Conservation (phyloP, 2,329 filamentous ascomycete species). For the Sclerotinia subarctica region DNA sequence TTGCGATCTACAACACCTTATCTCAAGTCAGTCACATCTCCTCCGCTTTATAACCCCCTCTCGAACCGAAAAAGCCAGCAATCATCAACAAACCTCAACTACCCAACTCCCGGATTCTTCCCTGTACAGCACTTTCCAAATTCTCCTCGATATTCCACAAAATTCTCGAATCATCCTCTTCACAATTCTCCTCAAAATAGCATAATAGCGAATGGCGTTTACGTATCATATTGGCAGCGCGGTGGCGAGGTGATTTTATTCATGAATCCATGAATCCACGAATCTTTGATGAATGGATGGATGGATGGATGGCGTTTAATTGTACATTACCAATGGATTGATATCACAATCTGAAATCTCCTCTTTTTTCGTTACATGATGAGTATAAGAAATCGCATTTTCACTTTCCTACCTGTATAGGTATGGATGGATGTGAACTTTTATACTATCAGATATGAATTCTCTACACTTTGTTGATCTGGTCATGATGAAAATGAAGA, state of each 20-base stretch:
- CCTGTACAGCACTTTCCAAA: background rate
- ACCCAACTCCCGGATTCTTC: background rate
- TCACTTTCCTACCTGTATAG: background rate
- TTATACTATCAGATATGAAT: background rate
- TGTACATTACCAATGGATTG: conserved; percentile 13
- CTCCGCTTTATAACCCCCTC: background rate
- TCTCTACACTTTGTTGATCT: background rate
- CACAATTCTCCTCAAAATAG: background rate
- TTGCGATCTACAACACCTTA: background rate
- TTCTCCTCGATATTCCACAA: background rate
- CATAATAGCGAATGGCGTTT: conserved; percentile 15
- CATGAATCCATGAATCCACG: background rate
- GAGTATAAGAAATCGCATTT: background rate
- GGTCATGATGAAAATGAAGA: background rate
- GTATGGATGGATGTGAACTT: background rate
- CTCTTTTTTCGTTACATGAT: background rate
- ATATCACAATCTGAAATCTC: conserved; percentile 15
- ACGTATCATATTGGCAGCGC: conserved; percentile 1
- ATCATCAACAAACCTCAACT: background rate
- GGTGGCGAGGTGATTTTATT: conserved; percentile 5
- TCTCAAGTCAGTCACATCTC: background rate
- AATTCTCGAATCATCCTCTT: background rate
- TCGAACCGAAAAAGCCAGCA: background rate
- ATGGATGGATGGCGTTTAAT: conserved; percentile 13
- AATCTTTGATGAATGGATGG: conserved; percentile 8